Evolutionary conservation across 441 rosid species (phyloP), one percentile per base, ranked within the genome.

Genomic region (Arabidopsis hybrid): DNA sequence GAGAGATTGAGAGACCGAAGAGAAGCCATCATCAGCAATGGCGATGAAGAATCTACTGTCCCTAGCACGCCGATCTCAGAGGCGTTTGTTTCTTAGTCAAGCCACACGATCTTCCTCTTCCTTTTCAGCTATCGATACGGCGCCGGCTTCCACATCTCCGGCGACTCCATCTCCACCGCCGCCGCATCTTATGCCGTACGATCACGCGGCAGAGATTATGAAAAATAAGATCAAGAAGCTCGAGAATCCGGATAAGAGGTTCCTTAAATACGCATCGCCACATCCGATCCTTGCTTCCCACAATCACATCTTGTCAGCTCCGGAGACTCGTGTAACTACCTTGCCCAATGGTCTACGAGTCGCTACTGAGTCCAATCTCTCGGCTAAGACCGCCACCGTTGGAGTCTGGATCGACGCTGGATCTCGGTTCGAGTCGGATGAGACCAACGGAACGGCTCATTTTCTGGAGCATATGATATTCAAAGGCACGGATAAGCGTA

Each of bases 371-470:
- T 95, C 99, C 1, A 85, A 83, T 18, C 97, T 95, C 5, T 82
- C 98, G 5, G 71, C 88, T 3, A 87, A 81, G 67, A 88, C 98
- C 0, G 97, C 98, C 16, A 91, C 99, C 2, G 98, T 95, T 8
- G 99, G 99, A 21, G 99, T 93, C 16, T 95, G 99, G 99, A 95
- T 95, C 72, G 99, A 95, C 53, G 97, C 99, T 2, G 99, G 99
- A 69, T 93, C 97, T 39, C 76, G 98, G 46, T 92, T 89, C 34
- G 98, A 92, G 85, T 85, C 91, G 2, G 95, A 91, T 1, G 86
- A 84, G 66, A 86, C 89, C 5, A 92, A 91, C 13, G 98, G 98
- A 1, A 89, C 96, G 0, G 98, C 98, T 29, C 98, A 92, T 72
- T 92, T 92, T 58, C 76, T 92, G 70, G 98, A 92, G 88, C 98